Evolutionary conservation across 106 monocot species (phyloP), one percentile per base, ranked within the genome.

Genomic region (Dendrobium huoshanense): DNA sequence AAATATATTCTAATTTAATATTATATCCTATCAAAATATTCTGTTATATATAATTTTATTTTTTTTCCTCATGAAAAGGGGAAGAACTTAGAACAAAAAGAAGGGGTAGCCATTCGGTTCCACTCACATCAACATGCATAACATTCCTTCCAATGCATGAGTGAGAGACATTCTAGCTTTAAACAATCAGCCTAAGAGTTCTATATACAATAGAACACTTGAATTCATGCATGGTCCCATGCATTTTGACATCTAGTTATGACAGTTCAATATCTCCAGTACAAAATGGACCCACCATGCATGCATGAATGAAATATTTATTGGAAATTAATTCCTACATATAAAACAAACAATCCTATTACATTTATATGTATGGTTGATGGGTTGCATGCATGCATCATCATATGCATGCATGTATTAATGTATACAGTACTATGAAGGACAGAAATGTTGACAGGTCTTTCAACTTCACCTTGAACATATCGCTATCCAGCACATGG

Each of bases 311-410:
- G 64, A 22, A 25, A 64, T 24, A 24, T 5, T 64, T 64, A 64
- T 9, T 64, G 64, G 5, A 10, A 65, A 13, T 51, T 10, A 11
- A 51, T 13, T 51, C 10, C 15, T 51, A 51, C 2, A 51, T 51
- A 51, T 51, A 13, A 51, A 51, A 51, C 51, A 51, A 51, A 51
- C 51, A 6, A 45, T 0, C 7, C 45, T 45, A 45, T 45, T 18
- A 18, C 17, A 18, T 58, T 17, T 58, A 18, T 22, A 64, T 65
- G 25, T 1, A 65, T 65, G 64, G 22, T 10, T 65, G 64, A 65
- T 65, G 64, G 5, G 22, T 65, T 25, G 64, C 64, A 64, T 64
- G 64, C 64, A 65, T 65, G 64, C 64, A 65, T 45, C 64, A 65
- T 45, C 37, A 37, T 9, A 45, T 51, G 51, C 51, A 51, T 51